phyloP scores from a whole-genome alignment of 164 flowering plant genomes.

The Sedum album region DNA sequence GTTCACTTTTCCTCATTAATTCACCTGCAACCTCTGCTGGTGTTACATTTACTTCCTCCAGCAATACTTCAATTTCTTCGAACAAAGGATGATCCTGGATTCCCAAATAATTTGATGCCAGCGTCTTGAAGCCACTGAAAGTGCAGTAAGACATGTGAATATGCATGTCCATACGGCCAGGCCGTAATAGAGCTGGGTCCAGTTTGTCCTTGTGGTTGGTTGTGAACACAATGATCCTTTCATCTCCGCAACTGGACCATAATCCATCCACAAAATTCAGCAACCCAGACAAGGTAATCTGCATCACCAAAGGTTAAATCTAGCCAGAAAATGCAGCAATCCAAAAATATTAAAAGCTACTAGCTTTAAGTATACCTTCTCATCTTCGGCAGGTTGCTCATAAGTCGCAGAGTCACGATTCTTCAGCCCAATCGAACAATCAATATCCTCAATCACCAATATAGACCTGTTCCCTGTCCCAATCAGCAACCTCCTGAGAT shows the following conservation, averaged over 20 bases:
- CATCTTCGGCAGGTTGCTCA: slow-evolving; percentile 13
- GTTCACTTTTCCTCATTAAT: slow-evolving; percentile 23
- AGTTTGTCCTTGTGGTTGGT: slow-evolving; percentile 35
- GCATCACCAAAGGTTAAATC: background rate
- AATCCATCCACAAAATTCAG: slow-evolving; percentile 43
- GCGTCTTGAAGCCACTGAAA: slow-evolving; percentile 27
- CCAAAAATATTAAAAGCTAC: no score
- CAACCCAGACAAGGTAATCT: slow-evolving; percentile 36
- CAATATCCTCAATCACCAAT: slow-evolving; percentile 56
- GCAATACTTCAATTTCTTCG: slow-evolving; percentile 13
- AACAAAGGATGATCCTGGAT: slow-evolving; percentile 25
- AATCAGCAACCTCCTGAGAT: slow-evolving; percentile 16
- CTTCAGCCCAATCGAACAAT: slow-evolving; percentile 29
- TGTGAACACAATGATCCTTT: slow-evolving; percentile 37
- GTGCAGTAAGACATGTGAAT: slow-evolving; percentile 36
- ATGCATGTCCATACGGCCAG: slow-evolving; percentile 46
- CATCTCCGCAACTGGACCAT: slow-evolving; percentile 50
- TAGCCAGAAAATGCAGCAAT: background rate
- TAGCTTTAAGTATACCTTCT: slow-evolving; percentile 15
- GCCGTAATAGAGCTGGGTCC: slow-evolving; percentile 38
- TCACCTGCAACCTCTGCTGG: slow-evolving; percentile 30
- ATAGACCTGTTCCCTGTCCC: slow-evolving; percentile 38
- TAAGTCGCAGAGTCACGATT: slow-evolving; percentile 15
- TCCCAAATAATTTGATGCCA: slow-evolving; percentile 25
- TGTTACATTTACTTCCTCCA: slow-evolving; percentile 18